Evolutionary conservation across 768 basidiomycete species (phyloP).

Genomic region (Boletus edulis): DNA sequence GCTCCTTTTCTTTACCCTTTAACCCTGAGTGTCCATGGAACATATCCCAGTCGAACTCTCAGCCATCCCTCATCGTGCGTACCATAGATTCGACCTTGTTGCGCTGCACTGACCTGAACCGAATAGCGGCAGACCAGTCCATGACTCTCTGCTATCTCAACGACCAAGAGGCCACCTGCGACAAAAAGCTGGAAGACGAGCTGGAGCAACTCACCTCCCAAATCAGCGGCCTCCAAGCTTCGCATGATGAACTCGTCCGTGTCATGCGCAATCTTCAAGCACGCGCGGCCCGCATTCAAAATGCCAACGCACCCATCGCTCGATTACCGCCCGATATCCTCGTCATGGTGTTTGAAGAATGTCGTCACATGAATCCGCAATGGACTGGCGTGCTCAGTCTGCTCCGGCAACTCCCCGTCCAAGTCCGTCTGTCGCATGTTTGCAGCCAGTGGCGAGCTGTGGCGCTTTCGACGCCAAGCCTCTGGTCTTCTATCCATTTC

Average conservation of each 20-base stretch:
- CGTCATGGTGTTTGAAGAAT: constrained; percentile 31
- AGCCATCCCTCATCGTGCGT: constrained; percentile 23
- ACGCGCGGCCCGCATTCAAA: constrained; percentile 32
- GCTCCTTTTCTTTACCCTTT: constrained; percentile 21
- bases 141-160: constrained; percentile 27
- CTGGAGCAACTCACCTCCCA: constrained; percentile 25
- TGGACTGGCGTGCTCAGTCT: constrained; percentile 32
- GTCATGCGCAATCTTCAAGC: constrained; percentile 27
- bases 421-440: constrained; percentile 35
- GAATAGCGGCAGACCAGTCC: constrained; percentile 7
- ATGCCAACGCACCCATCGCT: constrained; percentile 27
- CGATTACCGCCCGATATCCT: constrained; percentile 32
- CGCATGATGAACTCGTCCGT: constrained; percentile 27
- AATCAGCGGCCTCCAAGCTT: constrained; percentile 27
- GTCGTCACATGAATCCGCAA: constrained; percentile 30
- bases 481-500: constrained; percentile 36
- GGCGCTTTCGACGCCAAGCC: constrained; percentile 31
- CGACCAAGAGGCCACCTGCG: constrained; percentile 10
- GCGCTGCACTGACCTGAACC: constrained; percentile 2
- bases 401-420: constrained; percentile 32
- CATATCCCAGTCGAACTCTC: constrained; percentile 19
- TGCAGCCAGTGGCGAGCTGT: constrained; percentile 34
- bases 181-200: constrained; percentile 17
- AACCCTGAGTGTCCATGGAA: constrained; percentile 22
- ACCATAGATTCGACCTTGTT: not conserved